Evolutionary conservation across 352 stramenopile species (phyloP), one percentile per base, ranked within the genome.

Genomic region (Pythium graminicola): DNA sequence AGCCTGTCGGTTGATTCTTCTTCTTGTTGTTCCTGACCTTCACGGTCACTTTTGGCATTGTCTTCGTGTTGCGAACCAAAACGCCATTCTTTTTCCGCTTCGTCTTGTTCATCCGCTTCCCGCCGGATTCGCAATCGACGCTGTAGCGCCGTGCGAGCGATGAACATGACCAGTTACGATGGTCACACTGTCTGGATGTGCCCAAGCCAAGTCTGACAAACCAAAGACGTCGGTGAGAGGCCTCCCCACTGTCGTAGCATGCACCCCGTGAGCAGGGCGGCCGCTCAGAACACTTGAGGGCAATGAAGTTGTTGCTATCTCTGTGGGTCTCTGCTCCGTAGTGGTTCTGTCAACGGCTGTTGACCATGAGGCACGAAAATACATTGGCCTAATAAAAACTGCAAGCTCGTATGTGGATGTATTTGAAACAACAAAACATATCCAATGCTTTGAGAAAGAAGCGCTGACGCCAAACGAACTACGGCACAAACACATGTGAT

Each of bases 1-100:
- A 69, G 35, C 19, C 24, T 42, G 42, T 81, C 71, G 0, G 50
- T 31, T 11, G 81, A 58, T 1, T 13, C 13, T 6, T 36, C 42
- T 4, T 19, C 32, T 29, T 77, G 52, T 6, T 69, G 33, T 26
- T 60, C 47, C 9, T 59, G 40, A 4, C 35, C 41, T 9, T 52
- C 38, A 33, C 54, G 13, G 19, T 40, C 35, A 40, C 20, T 17
- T 19, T 23, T 14, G 17, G 13, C 24, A 31, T 20, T 45, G n/a
- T 54, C 27, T 1, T 33, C 35, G n/a, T 39, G 36, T 16, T 36
- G 32, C 11, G 48, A 46, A 9, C 22, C 24, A 17, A 36, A 55
- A 14, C 26, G 33, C 23, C 26, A 13, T 6, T 33, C 13, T 2
- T 23, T 23, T 29, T 53, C 33, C 22, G 47, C 44, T 5, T 41